A percentile compares a stretch with the other conserved stretches of the same genome.
Conservation (phyloP, 208 protist genomes). For the Zelonia costaricensis region DNA sequence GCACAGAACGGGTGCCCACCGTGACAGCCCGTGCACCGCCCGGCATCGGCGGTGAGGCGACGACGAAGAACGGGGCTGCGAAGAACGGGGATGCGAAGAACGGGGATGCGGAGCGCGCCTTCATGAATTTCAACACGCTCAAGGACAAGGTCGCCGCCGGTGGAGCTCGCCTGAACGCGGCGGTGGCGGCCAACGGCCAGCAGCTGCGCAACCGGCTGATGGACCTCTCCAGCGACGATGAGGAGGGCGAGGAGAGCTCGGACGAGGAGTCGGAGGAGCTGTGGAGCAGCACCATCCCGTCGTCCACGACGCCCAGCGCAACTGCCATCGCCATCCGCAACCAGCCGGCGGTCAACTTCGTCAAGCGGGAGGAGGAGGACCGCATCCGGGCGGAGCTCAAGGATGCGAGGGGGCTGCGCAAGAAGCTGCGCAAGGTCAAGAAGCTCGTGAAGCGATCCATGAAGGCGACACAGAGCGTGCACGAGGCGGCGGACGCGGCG, state of each 20-base stretch:
- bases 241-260: constrained; percentile 24
- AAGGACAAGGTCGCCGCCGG: constrained; percentile 23
- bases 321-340: constrained; percentile 41
- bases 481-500: constrained; percentile 15
- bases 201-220: constrained; percentile 8
- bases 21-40: constrained; percentile 6
- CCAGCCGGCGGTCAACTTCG: constrained; percentile 27
- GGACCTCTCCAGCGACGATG: constrained; percentile 25
- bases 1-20: constrained; percentile 2
- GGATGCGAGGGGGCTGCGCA: constrained; percentile 24
- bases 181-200: constrained; percentile 3
- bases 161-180: constrained; percentile 18
- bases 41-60: background rate
- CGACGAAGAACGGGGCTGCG: background rate
- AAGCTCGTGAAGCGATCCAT: constrained; percentile 30
- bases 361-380: constrained; percentile 38
- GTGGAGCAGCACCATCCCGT: constrained; percentile 8
- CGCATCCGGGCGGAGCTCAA: constrained; percentile 32
- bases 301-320: constrained; percentile 11
- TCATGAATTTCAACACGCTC: background rate
- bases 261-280: constrained; percentile 32
- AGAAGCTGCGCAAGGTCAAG: constrained; percentile 34
- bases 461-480: constrained; percentile 20
- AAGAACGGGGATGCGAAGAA: constrained; percentile 1
- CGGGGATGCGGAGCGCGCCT: constrained; percentile 10